phyloP scores from a whole-genome alignment of 306 rosid species.

The Cucumis sativus region DNA sequence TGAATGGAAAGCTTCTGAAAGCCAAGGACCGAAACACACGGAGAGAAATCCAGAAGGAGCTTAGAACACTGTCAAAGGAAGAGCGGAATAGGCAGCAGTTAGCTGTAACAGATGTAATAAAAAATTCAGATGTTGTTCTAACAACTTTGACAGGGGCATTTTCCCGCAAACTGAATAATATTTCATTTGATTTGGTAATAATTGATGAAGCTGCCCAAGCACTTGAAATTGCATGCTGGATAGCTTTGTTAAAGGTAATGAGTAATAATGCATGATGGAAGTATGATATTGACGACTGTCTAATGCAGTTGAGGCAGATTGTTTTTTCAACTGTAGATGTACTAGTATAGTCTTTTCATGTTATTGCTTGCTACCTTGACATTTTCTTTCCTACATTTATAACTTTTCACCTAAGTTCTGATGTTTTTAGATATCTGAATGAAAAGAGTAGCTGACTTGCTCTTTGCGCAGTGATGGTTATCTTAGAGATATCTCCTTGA shows the following conservation, averaged over 20 bases:
- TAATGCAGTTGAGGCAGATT: not conserved
- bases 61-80: constrained; percentile 76
- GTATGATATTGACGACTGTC: not conserved
- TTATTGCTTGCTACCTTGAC: not conserved
- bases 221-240: constrained; percentile 96
- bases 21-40: constrained; percentile 69
- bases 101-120: constrained; percentile 84
- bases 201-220: constrained; percentile 99
- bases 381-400: not conserved
- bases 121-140: constrained; percentile 75
- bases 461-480: not conserved
- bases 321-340: not conserved
- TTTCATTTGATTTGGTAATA: constrained; percentile 87
- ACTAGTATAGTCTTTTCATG: not conserved
- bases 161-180: constrained; percentile 57
- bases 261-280: not conserved
- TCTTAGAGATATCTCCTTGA: not conserved
- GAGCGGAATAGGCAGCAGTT: constrained; percentile 96
- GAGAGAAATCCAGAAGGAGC: constrained; percentile 92
- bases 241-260: constrained; percentile 79
- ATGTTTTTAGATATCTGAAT: not conserved
- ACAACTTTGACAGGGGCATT: constrained; percentile 84
- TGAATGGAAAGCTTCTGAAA: constrained; percentile 89
- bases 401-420: not conserved
- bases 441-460: not conserved